Conservation (phyloP, 176 grass and related monocot genomes). For the Typha latifolia region DNA sequence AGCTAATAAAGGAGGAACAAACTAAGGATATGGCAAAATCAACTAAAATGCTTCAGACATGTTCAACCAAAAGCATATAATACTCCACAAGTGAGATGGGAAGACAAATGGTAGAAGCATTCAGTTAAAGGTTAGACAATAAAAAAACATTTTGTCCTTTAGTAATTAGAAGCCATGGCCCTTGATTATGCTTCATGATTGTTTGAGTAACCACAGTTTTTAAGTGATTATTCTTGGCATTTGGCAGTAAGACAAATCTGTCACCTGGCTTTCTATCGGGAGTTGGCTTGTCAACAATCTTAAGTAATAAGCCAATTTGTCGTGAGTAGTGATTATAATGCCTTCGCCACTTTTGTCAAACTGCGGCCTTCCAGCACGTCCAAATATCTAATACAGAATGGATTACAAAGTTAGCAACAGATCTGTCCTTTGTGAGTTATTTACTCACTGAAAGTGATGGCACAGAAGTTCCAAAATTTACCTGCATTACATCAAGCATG, state of each 20-base stretch:
- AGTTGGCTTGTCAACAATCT: conserved; percentile 89
- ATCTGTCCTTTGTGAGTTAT: conserved; percentile 7
- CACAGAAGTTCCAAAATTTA: conserved; percentile 27
- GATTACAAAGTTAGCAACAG: conserved; percentile 18
- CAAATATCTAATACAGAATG: conserved; percentile 65
- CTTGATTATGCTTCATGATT: neutral
- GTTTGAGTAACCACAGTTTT: conserved; percentile 7
- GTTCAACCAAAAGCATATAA: too few species aligned
- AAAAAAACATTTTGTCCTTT: too few species aligned
- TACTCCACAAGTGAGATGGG: too few species aligned
- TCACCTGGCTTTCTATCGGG: conserved; percentile 94
- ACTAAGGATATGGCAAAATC: too few species aligned
- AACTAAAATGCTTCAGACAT: too few species aligned
- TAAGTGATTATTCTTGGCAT: neutral
- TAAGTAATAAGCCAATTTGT: conserved; percentile 89
- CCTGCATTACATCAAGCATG: conserved; percentile 99
- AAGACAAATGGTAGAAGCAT: too few species aligned
- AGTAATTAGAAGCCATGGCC: too few species aligned
- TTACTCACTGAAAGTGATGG: neutral
- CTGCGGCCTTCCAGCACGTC: conserved; percentile 94
- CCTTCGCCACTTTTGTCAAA: conserved; percentile 99
- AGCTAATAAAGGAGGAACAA: too few species aligned
- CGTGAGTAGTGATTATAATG: conserved; percentile 95
- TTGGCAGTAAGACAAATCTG: neutral
- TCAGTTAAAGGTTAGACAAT: too few species aligned